These are phyloP conservation scores for Alternaria tenuissima DNA, from an alignment of 2,329 filamentous ascomycete genomes.

Conservation along the genomic window DNA sequence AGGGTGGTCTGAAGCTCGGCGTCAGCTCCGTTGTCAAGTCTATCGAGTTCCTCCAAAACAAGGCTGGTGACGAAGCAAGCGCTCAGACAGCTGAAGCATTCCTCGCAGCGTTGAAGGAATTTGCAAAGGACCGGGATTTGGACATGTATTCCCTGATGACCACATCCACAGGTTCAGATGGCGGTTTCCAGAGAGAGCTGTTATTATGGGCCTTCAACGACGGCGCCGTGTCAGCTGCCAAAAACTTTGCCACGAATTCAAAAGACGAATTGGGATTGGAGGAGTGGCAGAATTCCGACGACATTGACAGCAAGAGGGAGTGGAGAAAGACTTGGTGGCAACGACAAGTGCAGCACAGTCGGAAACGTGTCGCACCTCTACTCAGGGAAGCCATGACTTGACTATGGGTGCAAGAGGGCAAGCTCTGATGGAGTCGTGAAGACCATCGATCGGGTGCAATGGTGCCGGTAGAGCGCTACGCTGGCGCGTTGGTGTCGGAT, in stretches of 20 bases:
- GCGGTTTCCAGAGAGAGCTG: slow-evolving; percentile 70
- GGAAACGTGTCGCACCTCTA: slow-evolving; percentile 70
- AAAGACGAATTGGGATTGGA: slow-evolving; percentile 64
- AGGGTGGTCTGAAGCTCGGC: slow-evolving; percentile 65
- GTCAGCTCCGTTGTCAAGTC: slow-evolving; percentile 71
- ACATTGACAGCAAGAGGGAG: slow-evolving; percentile 49
- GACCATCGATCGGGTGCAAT: background rate
- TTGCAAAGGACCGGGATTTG: slow-evolving; percentile 65
- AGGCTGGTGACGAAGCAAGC: slow-evolving; percentile 57
- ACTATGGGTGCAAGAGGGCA: slow-evolving; percentile 10
- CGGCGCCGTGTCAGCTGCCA: slow-evolving; percentile 59
- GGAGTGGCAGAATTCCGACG: slow-evolving; percentile 61
- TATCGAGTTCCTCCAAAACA: slow-evolving; percentile 66
- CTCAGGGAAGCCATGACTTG: slow-evolving; percentile 57
- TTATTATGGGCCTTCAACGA: slow-evolving; percentile 70
- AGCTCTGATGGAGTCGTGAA: slow-evolving; percentile 3
- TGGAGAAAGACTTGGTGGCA: slow-evolving; percentile 74
- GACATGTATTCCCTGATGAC: slow-evolving; percentile 75
- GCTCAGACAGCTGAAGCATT: slow-evolving; percentile 51
- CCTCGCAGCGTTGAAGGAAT: slow-evolving; percentile 59
- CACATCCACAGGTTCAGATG: slow-evolving; percentile 61
- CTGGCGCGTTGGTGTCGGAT: slow-evolving; percentile 20
- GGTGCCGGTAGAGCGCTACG: slow-evolving; percentile 19
- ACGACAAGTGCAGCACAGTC: slow-evolving; percentile 64
- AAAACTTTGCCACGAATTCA: slow-evolving; percentile 62